Conservation (phyloP, 768 basidiomycete genomes). For the Leccinum variicolor region DNA sequence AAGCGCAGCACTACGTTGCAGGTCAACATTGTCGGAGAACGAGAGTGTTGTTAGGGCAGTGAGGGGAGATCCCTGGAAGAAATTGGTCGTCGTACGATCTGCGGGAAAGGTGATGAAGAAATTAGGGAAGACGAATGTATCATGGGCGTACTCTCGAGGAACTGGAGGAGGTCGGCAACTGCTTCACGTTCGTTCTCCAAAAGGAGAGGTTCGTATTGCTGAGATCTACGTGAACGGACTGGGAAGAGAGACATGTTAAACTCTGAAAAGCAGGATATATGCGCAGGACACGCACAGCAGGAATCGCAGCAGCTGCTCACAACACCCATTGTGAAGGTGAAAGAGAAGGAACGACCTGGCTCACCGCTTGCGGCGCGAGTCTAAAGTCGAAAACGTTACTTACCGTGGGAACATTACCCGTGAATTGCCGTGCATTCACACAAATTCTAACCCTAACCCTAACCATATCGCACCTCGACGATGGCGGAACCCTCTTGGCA, state of each 20-base stretch:
- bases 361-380: conserved; percentile 8
- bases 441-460: conserved; percentile 26
- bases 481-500: conserved; percentile 89
- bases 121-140: conserved; percentile 1
- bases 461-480: conserved; percentile 17
- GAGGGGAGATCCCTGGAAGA: conserved; percentile 92
- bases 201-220: conserved; percentile 82
- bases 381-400: conserved; percentile 15
- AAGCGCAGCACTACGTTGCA: conserved; percentile 95
- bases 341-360: background rate
- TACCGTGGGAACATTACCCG: conserved; percentile 24
- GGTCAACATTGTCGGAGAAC: conserved; percentile 98
- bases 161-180: conserved; percentile 95
- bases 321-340: conserved; percentile 56
- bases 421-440: conserved; percentile 15
- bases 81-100: conserved; percentile 97
- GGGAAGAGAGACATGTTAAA: conserved; percentile 22
- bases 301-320: conserved; percentile 79
- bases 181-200: conserved; percentile 96
- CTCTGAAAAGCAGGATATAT: conserved; percentile 1
- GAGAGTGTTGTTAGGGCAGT: conserved; percentile 93
- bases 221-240: conserved; percentile 83
- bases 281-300: conserved; percentile 56
- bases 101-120: background rate
- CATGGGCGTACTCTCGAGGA: conserved; percentile 81